Percentiles rank a stretch among this genome's conserved stretches.
These are phyloP conservation scores for Meyerozyma smithsonii DNA, from an alignment of 1,139 yeast genomes.

Conservation along the genomic window DNA sequence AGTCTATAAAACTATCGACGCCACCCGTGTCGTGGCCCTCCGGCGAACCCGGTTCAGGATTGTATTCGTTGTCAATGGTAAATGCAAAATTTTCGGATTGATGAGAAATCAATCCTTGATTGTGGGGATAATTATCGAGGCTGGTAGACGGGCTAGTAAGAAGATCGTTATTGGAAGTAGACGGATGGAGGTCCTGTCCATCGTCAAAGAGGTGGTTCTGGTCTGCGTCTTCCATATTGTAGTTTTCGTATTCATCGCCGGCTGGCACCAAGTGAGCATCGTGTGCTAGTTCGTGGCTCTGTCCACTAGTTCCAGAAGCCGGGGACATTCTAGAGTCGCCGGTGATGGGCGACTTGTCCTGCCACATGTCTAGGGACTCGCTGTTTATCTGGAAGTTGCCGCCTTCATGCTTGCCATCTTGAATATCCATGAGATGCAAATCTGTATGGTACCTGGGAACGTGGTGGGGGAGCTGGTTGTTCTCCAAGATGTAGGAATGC, in stretches of 20 bases:
- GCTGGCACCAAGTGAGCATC: neutral
- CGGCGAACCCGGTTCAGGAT: conserved; percentile 5
- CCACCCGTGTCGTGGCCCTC: conserved; percentile 11
- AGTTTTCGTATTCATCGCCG: neutral
- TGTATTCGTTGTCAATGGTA: conserved; percentile 6
- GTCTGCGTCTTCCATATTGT: neutral
- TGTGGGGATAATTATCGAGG: conserved; percentile 14
- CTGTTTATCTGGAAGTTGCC: neutral
- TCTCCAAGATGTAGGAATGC: conserved; percentile 50
- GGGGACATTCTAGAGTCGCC: conserved; percentile 1
- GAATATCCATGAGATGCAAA: conserved; percentile 1
- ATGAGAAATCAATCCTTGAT: neutral
- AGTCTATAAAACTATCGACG: conserved; percentile 28
- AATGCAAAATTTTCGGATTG: conserved; percentile 6
- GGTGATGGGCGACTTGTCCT: neutral
- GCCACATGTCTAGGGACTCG: neutral
- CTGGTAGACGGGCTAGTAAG: conserved; percentile 18
- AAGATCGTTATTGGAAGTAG: conserved; percentile 6
- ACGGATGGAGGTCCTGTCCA: neutral
- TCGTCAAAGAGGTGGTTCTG: neutral
- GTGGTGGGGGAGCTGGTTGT: conserved; percentile 13
- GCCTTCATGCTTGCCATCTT: neutral
- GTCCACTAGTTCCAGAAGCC: neutral
- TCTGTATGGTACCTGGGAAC: neutral
- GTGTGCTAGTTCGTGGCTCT: neutral